Conservation (phyloP, 768 basidiomycete species). For the Vararia minispora region DNA sequence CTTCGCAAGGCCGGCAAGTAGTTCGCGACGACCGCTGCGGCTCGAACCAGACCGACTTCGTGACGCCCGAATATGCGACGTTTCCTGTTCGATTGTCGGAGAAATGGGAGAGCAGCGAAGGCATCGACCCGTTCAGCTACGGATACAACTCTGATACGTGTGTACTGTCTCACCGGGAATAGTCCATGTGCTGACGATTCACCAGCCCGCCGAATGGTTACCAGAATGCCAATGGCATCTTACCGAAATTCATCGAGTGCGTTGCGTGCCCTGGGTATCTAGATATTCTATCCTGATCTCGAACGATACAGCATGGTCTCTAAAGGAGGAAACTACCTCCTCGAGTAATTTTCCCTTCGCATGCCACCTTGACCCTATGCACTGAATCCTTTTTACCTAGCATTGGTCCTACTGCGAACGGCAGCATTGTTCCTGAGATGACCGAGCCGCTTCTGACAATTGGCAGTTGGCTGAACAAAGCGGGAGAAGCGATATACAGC, state of each 20-base stretch:
- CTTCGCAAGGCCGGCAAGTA: constrained; percentile 10
- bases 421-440: constrained; percentile 12
- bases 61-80: constrained; percentile 11
- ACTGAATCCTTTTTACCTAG: background rate
- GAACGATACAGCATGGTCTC: constrained; percentile 36
- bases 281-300: background rate
- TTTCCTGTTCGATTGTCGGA: constrained; percentile 31
- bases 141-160: constrained; percentile 23
- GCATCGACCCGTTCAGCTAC: constrained; percentile 43
- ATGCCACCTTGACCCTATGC: background rate
- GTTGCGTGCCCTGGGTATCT: background rate
- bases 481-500: constrained; percentile 13
- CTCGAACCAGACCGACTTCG: constrained; percentile 10
- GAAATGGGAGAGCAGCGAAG: constrained; percentile 50
- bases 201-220: background rate
- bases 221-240: background rate
- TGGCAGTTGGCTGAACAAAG: constrained; percentile 11
- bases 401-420: constrained; percentile 9
- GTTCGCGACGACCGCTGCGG: constrained; percentile 13
- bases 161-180: background rate
- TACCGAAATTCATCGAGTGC: background rate
- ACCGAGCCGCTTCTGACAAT: constrained; percentile 8
- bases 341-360: constrained; percentile 23
- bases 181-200: background rate
- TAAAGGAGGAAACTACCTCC: constrained; percentile 44